Evolutionary conservation across 2,329 filamentous ascomycete species (phyloP).

Genomic region (Fusarium continuum): DNA sequence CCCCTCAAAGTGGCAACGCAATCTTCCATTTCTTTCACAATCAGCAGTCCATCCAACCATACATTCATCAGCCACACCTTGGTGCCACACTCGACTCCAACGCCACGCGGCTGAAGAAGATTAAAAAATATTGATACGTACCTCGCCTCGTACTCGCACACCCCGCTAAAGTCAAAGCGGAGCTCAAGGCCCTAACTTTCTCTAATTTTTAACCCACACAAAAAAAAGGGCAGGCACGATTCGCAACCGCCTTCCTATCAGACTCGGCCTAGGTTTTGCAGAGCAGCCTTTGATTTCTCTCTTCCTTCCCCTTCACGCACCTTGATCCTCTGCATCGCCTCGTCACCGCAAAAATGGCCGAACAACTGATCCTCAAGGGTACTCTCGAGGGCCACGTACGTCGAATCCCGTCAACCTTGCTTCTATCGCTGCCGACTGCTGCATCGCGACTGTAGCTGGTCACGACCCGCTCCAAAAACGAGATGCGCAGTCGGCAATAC

Average conservation of each 20-base stretch:
- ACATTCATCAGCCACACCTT: slow-evolving; percentile 1
- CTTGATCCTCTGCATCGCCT: slow-evolving; percentile 51
- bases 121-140: slow-evolving; percentile 2
- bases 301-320: slow-evolving; percentile 50
- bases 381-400: slow-evolving; percentile 95
- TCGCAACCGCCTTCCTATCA: slow-evolving; percentile 46
- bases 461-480: slow-evolving; percentile 23
- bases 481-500: slow-evolving; percentile 19
- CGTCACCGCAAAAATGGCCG: slow-evolving; percentile 74
- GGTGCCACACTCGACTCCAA: background rate
- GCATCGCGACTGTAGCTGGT: slow-evolving; percentile 30
- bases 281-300: slow-evolving; percentile 45
- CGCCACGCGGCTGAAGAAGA: slow-evolving; percentile 2
- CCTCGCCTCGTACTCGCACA: background rate
- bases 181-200: slow-evolving; percentile 55
- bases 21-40: no score
- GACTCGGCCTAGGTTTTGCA: slow-evolving; percentile 45
- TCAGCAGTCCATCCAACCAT: no score
- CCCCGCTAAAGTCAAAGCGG: slow-evolving; percentile 30
- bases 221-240: slow-evolving; percentile 53
- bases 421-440: slow-evolving; percentile 27
- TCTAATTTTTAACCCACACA: slow-evolving; percentile 59
- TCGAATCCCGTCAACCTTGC: slow-evolving; percentile 45
- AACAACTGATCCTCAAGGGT: slow-evolving; percentile 95
- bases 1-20: no score